Conservation (phyloP, 2,329 filamentous ascomycete species). For the Diaporthe ampelina region DNA sequence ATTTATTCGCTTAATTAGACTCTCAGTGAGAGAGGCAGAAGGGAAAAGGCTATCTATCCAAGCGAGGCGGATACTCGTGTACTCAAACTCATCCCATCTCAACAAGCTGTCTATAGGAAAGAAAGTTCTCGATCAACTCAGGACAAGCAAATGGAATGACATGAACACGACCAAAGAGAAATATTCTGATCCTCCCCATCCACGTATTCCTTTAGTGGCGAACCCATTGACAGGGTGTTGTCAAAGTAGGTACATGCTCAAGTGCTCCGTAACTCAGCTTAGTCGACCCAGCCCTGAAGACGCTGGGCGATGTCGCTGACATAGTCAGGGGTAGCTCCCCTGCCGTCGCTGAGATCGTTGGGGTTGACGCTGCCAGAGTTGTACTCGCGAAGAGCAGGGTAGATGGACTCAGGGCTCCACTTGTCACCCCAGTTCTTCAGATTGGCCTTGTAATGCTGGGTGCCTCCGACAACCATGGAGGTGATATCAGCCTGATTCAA, state of each 20-base stretch:
- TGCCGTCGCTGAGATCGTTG: slow-evolving; percentile 51
- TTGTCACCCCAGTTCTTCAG: slow-evolving; percentile 48
- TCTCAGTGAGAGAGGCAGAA: no score
- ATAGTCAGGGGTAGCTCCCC: slow-evolving; percentile 11
- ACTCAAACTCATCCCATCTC: no score
- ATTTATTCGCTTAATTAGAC: no score
- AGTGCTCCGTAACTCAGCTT: neutral
- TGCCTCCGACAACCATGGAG: slow-evolving; percentile 43
- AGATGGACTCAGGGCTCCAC: slow-evolving; percentile 51
- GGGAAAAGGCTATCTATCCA: no score
- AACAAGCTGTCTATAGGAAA: no score
- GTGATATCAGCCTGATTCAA: neutral
- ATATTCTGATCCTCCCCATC: neutral
- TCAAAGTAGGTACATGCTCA: neutral
- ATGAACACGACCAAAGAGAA: neutral
- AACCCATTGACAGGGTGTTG: neutral
- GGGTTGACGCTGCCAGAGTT: slow-evolving; percentile 56
- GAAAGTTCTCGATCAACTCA: neutral
- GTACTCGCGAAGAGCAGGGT: slow-evolving; percentile 56
- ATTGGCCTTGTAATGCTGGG: slow-evolving; percentile 49
- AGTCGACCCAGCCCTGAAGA: slow-evolving; percentile 33
- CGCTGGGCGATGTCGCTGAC: slow-evolving; percentile 34
- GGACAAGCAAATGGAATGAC: neutral
- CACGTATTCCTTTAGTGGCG: neutral
- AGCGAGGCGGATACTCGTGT: no score